These are phyloP conservation scores for Tulasnella sp. DNA, from an alignment of 768 basidiomycete genomes.

Conservation along the genomic window DNA sequence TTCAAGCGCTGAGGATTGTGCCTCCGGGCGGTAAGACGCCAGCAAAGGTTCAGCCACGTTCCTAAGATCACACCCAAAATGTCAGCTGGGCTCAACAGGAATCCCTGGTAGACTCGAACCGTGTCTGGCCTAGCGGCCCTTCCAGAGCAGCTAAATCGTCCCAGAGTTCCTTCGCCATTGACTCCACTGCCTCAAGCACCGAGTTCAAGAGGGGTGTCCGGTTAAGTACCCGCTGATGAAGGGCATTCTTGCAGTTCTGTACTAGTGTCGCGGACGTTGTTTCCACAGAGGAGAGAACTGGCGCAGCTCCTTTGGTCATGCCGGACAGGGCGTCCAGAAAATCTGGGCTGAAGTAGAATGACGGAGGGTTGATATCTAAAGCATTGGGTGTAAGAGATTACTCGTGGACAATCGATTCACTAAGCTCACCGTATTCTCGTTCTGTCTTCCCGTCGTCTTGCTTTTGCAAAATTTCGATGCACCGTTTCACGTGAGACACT, in stretches of 20 bases:
- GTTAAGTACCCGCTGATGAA: conserved; percentile 62
- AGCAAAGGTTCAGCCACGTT: conserved; percentile 37
- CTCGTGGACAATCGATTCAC: not conserved
- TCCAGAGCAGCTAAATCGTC: conserved; percentile 50
- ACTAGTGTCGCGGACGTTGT: conserved; percentile 47
- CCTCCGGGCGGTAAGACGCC: conserved; percentile 34
- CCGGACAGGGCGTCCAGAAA: conserved; percentile 47
- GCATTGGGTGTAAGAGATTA: not conserved
- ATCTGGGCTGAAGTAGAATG: conserved; percentile 55
- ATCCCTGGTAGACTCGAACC: conserved; percentile 43
- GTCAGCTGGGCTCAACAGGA: conserved; percentile 52
- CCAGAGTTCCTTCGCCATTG: conserved; percentile 54
- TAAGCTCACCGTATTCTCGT: conserved; percentile 37
- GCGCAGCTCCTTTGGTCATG: conserved; percentile 41
- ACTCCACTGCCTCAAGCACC: conserved; percentile 58
- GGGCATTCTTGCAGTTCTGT: conserved; percentile 55
- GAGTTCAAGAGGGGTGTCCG: conserved; percentile 60
- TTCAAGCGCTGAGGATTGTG: not conserved
- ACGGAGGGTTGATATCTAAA: conserved; percentile 52
- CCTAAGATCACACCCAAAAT: conserved; percentile 40
- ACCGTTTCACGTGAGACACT: conserved; percentile 28
- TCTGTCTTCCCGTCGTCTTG: conserved; percentile 35
- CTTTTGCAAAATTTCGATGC: conserved; percentile 40
- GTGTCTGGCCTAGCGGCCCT: conserved; percentile 21
- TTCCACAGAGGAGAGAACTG: conserved; percentile 23